These are phyloP conservation scores for Pseudocercospora musae DNA, from an alignment of 2,329 filamentous ascomycete species.

Conservation along the genomic window DNA sequence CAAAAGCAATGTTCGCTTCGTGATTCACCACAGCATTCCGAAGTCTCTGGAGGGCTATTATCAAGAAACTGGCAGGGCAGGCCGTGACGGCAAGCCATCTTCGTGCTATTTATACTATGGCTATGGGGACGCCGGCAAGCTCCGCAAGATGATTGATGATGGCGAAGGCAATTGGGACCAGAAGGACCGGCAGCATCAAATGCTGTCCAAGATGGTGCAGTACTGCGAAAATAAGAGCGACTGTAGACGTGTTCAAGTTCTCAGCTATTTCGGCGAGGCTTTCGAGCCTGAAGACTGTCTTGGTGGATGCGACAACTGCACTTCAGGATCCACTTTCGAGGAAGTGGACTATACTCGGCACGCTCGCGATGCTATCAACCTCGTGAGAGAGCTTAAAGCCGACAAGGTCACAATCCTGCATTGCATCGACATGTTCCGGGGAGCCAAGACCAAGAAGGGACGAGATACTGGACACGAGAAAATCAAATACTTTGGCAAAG, in stretches of 20 bases:
- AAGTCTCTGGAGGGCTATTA: slow-evolving; percentile 98
- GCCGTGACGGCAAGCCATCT: slow-evolving; percentile 81
- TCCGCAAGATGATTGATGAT: slow-evolving; percentile 80
- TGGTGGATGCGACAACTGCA: slow-evolving; percentile 84
- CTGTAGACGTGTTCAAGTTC: slow-evolving; percentile 81
- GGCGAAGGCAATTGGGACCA: slow-evolving; percentile 75
- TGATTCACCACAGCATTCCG: slow-evolving; percentile 87
- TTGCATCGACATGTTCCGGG: slow-evolving; percentile 80
- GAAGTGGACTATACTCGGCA: slow-evolving; percentile 72
- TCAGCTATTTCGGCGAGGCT: slow-evolving; percentile 89
- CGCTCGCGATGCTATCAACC: slow-evolving; percentile 65
- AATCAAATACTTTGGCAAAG: slow-evolving; percentile 63
- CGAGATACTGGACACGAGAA: slow-evolving; percentile 52
- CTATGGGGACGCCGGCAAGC: slow-evolving; percentile 69
- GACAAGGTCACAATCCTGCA: slow-evolving; percentile 70
- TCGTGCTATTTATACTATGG: slow-evolving; percentile 88
- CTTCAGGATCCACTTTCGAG: slow-evolving; percentile 66
- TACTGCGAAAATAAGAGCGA: slow-evolving; percentile 88
- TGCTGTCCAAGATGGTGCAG: slow-evolving; percentile 79
- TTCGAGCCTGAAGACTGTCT: slow-evolving; percentile 72
- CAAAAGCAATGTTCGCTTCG: slow-evolving; percentile 93
- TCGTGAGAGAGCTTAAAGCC: slow-evolving; percentile 59
- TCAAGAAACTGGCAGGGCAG: slow-evolving; percentile 93
- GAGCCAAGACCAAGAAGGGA: slow-evolving; percentile 60
- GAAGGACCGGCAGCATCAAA: slow-evolving; percentile 76